Evolutionary conservation across 768 basidiomycete species (phyloP).

Genomic region (Brasilioporus rufonigricans): DNA sequence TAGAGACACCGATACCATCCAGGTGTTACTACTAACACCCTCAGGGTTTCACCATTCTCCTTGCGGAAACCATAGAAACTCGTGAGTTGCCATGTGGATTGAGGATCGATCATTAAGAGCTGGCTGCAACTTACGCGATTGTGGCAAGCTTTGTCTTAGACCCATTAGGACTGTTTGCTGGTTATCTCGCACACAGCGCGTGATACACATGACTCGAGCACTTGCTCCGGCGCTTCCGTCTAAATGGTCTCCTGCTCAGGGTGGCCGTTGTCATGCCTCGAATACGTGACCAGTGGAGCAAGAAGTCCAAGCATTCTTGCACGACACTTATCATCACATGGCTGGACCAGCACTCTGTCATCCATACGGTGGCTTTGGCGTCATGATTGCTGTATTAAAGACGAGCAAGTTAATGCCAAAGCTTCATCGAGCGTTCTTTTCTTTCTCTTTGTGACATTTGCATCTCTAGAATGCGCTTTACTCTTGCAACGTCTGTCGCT

Average conservation of each 20-base stretch:
- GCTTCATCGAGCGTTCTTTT: background rate
- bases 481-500: slow-evolving; percentile 1
- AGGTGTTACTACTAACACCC: no score
- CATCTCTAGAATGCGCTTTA: slow-evolving; percentile 11
- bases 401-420: background rate
- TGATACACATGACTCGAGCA: background rate
- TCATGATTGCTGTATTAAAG: background rate
- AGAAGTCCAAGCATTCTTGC: background rate
- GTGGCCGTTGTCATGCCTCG: background rate
- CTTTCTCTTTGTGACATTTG: background rate
- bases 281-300: background rate
- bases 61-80: background rate
- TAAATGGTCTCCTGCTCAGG: background rate
- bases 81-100: background rate
- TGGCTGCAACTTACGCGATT: background rate
- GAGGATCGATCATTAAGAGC: background rate
- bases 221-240: background rate
- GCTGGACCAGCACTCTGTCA: background rate
- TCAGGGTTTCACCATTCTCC: background rate
- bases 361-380: no score
- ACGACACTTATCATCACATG: background rate
- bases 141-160: background rate
- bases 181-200: background rate
- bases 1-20: no score
- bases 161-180: background rate